phyloP scores from a whole-genome alignment of 2,329 filamentous ascomycete species.

The Calcarisporium arbuscula region DNA sequence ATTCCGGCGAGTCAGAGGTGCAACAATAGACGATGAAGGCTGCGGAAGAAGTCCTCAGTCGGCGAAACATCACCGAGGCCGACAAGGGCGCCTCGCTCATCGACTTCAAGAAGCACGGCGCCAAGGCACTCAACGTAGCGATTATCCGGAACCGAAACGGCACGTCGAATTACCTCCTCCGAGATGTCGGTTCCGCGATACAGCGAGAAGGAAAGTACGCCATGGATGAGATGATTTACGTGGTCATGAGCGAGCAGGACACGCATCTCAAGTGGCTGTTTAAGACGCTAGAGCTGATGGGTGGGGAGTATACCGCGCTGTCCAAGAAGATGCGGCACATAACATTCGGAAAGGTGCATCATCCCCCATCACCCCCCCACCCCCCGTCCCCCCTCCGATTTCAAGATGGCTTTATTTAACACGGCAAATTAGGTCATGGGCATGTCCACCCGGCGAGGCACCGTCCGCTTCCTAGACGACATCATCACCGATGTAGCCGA shows the following conservation, averaged over 20 bases:
- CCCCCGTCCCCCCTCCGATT: too few species aligned
- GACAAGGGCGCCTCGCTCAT: conserved; percentile 61
- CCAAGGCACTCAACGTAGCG: conserved; percentile 61
- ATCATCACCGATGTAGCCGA: conserved; percentile 53
- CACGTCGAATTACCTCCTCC: conserved; percentile 61
- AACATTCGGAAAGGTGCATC: conserved; percentile 45
- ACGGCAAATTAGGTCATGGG: too few species aligned
- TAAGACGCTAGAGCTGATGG: conserved; percentile 24
- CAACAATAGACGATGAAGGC: conserved; percentile 44
- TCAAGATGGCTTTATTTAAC: too few species aligned
- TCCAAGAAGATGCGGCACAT: conserved; percentile 22
- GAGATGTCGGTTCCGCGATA: conserved; percentile 60
- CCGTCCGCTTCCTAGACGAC: conserved; percentile 49
- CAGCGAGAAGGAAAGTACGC: conserved; percentile 37
- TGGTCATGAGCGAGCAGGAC: conserved; percentile 30
- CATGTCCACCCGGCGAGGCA: conserved; percentile 36
- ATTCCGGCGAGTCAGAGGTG: conserved; percentile 61
- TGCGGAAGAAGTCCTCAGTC: conserved; percentile 51
- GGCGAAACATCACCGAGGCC: conserved; percentile 53
- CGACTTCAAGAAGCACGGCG: conserved; percentile 60
- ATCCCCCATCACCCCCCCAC: too few species aligned
- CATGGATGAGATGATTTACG: conserved; percentile 34
- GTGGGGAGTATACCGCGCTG: conserved; percentile 19
- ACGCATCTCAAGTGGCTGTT: conserved; percentile 26
- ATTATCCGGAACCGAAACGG: conserved; percentile 58